Conservation (phyloP, 2,329 filamentous ascomycete species). For the Sporothrix sp. region DNA sequence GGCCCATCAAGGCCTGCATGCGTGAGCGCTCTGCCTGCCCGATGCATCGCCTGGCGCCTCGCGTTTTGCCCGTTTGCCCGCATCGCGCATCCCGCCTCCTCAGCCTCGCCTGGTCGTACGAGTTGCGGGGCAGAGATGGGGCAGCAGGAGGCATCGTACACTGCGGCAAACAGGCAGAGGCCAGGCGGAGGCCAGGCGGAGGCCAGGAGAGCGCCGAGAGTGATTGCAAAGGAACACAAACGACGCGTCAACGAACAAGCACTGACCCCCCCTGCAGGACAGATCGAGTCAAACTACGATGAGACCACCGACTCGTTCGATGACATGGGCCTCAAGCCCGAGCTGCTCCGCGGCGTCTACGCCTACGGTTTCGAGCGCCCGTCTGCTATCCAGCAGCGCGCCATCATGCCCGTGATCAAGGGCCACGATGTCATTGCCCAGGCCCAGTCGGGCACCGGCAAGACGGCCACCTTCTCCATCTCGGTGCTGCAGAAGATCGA, state of each 20-base stretch:
- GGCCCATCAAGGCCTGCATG: too few species aligned
- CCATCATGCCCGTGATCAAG: conserved; percentile 99
- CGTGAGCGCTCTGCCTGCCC: too few species aligned
- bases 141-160: too few species aligned
- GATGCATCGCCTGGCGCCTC: too few species aligned
- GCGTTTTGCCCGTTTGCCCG: too few species aligned
- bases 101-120: too few species aligned
- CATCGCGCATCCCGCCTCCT: background rate
- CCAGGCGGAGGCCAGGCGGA: too few species aligned
- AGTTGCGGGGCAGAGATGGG: too few species aligned
- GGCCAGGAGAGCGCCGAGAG: background rate
- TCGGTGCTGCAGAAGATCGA: conserved; percentile 99
- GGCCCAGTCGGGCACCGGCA: conserved; percentile 98
- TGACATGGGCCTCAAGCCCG: conserved; percentile 91
- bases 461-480: conserved; percentile 99
- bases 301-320: conserved; percentile 99
- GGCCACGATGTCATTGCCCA: conserved; percentile 99
- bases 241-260: background rate
- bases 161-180: too few species aligned
- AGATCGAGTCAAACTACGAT: conserved; percentile 99
- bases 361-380: conserved; percentile 99
- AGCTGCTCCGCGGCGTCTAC: conserved; percentile 97
- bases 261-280: conserved; percentile 47
- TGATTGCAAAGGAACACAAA: background rate
- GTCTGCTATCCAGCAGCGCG: conserved; percentile 98